phyloP scores from a whole-genome alignment of 2,329 filamentous ascomycete genomes.

The Fusarium clavum region DNA sequence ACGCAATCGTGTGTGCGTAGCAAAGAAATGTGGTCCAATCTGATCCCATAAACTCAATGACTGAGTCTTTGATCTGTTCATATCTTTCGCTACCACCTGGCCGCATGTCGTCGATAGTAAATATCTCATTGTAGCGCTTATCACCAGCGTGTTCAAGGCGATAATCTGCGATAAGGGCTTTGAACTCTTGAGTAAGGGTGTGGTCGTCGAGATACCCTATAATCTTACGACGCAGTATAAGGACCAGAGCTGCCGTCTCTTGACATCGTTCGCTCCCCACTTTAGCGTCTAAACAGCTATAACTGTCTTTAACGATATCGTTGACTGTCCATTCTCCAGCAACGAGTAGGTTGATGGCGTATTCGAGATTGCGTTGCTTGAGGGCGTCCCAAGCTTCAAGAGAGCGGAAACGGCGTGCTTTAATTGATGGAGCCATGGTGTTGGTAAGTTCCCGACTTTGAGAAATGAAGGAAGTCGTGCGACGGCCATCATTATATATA shows the following conservation, averaged over 20 bases:
- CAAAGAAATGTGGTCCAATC: background rate
- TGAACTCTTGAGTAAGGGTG: rapidly evolving
- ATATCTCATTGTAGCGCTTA: background rate
- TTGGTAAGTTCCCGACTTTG: too few species aligned
- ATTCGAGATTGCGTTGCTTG: background rate
- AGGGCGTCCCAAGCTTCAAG: background rate
- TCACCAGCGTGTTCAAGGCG: rapidly evolving
- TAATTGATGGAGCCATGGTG: background rate
- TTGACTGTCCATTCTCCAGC: background rate
- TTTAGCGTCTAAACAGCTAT: background rate
- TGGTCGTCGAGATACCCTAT: too few species aligned
- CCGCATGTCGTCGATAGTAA: background rate
- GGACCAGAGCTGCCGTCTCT: background rate
- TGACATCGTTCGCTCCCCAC: background rate
- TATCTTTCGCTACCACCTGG: background rate
- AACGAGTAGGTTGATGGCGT: background rate
- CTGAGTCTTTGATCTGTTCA: background rate
- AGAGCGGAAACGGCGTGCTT: background rate
- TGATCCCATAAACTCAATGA: background rate
- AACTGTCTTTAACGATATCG: background rate
- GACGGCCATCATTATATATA: too few species aligned
- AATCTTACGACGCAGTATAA: background rate
- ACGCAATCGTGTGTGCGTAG: background rate
- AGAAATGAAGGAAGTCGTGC: too few species aligned
- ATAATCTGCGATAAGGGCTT: rapidly evolving